A percentile compares a stretch with the other conserved stretches of the same genome.
These are phyloP conservation scores for Cicer arietinum DNA, from an alignment of 306 rosid genomes.

Conservation along the genomic window DNA sequence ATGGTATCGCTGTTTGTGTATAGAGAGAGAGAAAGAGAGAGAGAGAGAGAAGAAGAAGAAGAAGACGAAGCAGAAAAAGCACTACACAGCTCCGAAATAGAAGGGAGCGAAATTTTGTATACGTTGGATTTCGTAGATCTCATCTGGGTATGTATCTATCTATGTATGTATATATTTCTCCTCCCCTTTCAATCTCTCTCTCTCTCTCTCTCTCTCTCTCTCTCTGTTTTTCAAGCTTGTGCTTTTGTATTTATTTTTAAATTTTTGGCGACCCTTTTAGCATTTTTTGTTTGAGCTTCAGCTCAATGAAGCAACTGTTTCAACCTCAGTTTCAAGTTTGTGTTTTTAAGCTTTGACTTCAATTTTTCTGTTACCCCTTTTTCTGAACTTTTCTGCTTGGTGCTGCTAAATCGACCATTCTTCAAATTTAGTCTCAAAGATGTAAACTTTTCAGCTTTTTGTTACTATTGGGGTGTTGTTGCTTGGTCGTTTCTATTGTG, in stretches of 20 bases:
- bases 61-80: not conserved
- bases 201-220: not conserved
- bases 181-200: conserved; percentile 2
- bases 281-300: conserved; percentile 17
- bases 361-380: not conserved
- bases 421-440: not conserved
- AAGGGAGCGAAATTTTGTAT: conserved; percentile 44
- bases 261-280: conserved; percentile 42
- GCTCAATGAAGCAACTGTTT: conserved; percentile 20
- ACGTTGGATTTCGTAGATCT: conserved; percentile 52
- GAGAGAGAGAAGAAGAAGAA: not conserved
- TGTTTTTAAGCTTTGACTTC: conserved; percentile 27
- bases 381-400: conserved; percentile 35
- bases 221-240: conserved; percentile 21
- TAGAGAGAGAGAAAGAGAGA: not conserved
- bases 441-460: conserved; percentile 28
- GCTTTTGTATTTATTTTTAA: not conserved
- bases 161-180: conserved; percentile 3
- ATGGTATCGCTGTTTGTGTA: conserved; percentile 36
- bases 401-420: conserved; percentile 25
- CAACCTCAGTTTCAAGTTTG: conserved; percentile 34
- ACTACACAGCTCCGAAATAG: conserved; percentile 51
- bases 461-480: conserved; percentile 16
- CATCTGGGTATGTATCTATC: conserved; percentile 11
- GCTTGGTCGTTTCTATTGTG: conserved; percentile 20